Percentiles rank a stretch among this genome's conserved stretches.
Evolutionary conservation across 768 basidiomycete genomes (phyloP).

Genomic region (Boletus eberwhitei): DNA sequence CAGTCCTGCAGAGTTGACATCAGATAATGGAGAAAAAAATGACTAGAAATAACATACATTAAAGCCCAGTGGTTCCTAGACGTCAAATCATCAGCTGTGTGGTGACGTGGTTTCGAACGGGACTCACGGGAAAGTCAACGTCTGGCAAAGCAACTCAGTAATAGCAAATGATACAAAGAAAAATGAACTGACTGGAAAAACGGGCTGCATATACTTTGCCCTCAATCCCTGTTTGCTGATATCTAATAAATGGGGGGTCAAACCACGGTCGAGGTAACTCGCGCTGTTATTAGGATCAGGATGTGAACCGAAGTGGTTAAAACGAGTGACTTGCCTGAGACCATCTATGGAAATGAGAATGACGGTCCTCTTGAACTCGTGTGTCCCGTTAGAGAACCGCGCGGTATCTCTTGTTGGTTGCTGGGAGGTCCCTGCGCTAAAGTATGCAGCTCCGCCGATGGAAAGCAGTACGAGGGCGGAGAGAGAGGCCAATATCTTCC

Average conservation of each 20-base stretch:
- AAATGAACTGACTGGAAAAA: slow-evolving; percentile 73
- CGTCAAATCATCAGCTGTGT: background rate
- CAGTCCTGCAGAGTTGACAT: slow-evolving; percentile 59
- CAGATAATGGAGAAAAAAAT: background rate
- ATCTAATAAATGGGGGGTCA: slow-evolving; percentile 79
- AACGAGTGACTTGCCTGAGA: slow-evolving; percentile 48
- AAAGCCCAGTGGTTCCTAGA: slow-evolving; percentile 85
- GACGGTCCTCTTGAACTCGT: slow-evolving; percentile 76
- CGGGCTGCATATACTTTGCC: slow-evolving; percentile 83
- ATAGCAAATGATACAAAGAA: background rate
- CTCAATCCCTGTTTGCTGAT: slow-evolving; percentile 82
- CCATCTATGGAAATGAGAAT: slow-evolving; percentile 88
- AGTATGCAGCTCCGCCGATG: slow-evolving; percentile 12
- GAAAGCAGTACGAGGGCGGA: slow-evolving; percentile 12
- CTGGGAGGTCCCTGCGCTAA: background rate
- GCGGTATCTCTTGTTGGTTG: slow-evolving; percentile 9
- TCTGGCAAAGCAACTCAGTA: slow-evolving; percentile 41
- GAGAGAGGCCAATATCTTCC: slow-evolving; percentile 16
- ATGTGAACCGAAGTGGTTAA: background rate
- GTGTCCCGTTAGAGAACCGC: slow-evolving; percentile 75
- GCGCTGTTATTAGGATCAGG: slow-evolving; percentile 45
- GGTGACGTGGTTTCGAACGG: background rate
- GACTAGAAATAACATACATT: slow-evolving; percentile 47
- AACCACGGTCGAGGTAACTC: slow-evolving; percentile 80
- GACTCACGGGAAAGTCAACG: slow-evolving; percentile 85